A percentile compares a stretch with the other conserved stretches of the same genome.
These are phyloP conservation scores for Lineolata rhizophorae DNA, from an alignment of 495 filamentous ascomycete species.

Conservation along the genomic window DNA sequence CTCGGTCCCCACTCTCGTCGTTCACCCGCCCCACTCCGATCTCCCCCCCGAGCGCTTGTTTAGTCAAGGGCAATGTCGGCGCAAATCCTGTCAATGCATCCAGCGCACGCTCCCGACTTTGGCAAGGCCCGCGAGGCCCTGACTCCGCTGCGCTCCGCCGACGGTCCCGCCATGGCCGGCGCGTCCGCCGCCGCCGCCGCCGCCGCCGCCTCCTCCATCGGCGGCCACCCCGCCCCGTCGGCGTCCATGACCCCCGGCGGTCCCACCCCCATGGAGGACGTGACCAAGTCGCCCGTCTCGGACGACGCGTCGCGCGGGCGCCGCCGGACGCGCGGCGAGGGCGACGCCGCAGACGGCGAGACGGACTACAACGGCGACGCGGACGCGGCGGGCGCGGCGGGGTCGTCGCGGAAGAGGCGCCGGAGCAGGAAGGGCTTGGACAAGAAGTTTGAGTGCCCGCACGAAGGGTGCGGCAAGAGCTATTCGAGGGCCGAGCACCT, in stretches of 20 bases:
- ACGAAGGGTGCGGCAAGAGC: conserved; percentile 79
- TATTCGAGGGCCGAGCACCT: conserved; percentile 95
- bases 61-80: no score
- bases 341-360: conserved; percentile 4
- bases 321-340: conserved; percentile 9
- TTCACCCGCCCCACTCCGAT: no score
- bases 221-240: conserved; percentile 5
- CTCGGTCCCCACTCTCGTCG: no score
- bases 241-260: conserved; percentile 1
- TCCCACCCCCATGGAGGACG: not conserved
- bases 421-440: conserved; percentile 73
- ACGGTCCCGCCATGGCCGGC: not conserved
- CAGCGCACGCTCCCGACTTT: conserved; percentile 11
- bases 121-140: conserved; percentile 6
- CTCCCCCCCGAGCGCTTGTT: no score
- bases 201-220: not conserved
- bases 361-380: conserved; percentile 4
- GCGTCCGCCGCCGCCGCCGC: not conserved
- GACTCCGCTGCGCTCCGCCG: not conserved
- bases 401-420: conserved; percentile 42
- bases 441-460: conserved; percentile 86
- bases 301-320: conserved; percentile 6
- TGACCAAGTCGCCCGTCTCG: conserved; percentile 6
- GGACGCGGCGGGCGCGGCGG: conserved; percentile 10
- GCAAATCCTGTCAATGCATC: conserved; percentile 12